Evolutionary conservation across 108 stramenopile genomes (phyloP).

Genomic region (Pseudonitzschia multistriata): DNA sequence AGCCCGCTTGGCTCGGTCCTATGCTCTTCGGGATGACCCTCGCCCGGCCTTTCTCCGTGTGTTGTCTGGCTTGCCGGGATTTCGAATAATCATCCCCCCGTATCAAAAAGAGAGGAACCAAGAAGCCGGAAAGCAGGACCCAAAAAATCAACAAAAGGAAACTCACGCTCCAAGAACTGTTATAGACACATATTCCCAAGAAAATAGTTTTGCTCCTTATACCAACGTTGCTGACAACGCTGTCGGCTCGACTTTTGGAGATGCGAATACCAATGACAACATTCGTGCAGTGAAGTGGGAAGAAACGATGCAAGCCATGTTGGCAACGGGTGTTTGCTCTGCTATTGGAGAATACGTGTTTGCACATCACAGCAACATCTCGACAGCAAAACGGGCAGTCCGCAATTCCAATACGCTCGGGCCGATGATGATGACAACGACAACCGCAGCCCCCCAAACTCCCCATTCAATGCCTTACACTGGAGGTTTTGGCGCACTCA

Average conservation of each 20-base stretch:
- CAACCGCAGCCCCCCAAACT: neutral
- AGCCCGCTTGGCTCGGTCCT: constrained; percentile 25
- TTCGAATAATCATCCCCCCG: constrained; percentile 29
- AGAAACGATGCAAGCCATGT: constrained; percentile 21
- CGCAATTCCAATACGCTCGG: neutral
- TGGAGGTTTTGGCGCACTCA: neutral
- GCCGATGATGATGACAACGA: neutral
- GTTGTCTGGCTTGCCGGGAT: constrained; percentile 32
- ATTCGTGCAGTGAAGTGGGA: too few species aligned
- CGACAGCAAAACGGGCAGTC: neutral
- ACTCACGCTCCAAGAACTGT: neutral
- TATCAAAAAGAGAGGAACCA: constrained; percentile 16
- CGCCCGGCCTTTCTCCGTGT: constrained; percentile 40
- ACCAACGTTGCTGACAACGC: neutral
- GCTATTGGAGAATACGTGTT: constrained; percentile 6
- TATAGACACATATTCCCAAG: constrained; percentile 18
- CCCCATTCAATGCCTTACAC: neutral
- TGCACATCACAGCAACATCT: neutral
- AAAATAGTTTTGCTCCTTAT: constrained; percentile 17
- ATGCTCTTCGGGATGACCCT: constrained; percentile 32
- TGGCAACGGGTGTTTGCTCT: constrained; percentile 16
- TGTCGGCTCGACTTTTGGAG: neutral
- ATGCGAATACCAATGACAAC: neutral
- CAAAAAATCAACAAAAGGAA: neutral
- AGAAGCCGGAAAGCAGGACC: neutral